phyloP scores from a whole-genome alignment of 148 eudicot genomes.

The Vaccinium darrowii region DNA sequence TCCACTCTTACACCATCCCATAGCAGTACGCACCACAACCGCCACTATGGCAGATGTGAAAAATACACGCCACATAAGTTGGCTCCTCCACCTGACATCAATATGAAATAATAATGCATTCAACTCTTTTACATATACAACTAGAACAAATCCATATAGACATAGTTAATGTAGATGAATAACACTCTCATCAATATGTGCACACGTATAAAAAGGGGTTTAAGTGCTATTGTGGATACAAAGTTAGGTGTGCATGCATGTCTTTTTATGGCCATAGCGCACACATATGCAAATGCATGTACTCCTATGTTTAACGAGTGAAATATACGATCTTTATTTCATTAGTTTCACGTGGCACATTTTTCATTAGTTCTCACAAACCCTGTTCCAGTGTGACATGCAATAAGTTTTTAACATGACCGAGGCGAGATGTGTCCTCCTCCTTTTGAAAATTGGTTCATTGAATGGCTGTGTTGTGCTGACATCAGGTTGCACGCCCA shows the following conservation, averaged over 20 bases:
- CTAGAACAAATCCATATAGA: neutral
- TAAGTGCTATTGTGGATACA: neutral
- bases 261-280: neutral
- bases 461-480: neutral
- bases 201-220: neutral
- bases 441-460: neutral
- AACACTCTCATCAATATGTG: neutral
- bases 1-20: conserved; percentile 98
- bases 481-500: neutral
- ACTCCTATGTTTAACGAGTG: neutral
- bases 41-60: conserved; percentile 99
- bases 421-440: neutral
- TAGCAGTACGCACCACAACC: conserved; percentile 96
- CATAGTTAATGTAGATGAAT: neutral
- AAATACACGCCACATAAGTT: conserved; percentile 99
- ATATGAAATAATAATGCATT: conserved; percentile 11
- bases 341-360: neutral
- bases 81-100: conserved; percentile 95
- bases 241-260: neutral
- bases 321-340: neutral
- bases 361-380: neutral
- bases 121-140: neutral
- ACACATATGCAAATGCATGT: neutral
- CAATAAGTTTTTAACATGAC: neutral
- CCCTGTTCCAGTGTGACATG: neutral